A percentile compares a stretch with the other conserved stretches of the same genome.
Evolutionary conservation across 371 early-diverging fungal genomes (phyloP).

Genomic region (Sporodiniella umbellata): DNA sequence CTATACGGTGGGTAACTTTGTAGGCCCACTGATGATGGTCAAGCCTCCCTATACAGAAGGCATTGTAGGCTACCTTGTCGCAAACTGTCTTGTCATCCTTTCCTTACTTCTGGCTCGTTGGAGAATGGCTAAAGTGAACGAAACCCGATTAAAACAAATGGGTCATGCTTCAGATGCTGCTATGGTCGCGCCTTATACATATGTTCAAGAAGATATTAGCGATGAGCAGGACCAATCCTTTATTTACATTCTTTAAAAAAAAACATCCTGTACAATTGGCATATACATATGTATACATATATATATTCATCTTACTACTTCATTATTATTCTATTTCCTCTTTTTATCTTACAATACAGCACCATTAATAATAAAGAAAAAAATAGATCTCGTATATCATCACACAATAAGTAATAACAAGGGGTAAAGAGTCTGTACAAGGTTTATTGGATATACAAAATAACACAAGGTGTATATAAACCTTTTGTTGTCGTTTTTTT

Average conservation of each 20-base stretch:
- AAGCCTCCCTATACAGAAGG: slow-evolving; percentile 20
- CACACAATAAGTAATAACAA: too few species aligned
- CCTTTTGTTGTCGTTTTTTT: background rate
- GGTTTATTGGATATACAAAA: too few species aligned
- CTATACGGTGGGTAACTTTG: slow-evolving; percentile 29
- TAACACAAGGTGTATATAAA: too few species aligned
- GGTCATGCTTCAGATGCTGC: slow-evolving; percentile 11
- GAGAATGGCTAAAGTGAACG: slow-evolving; percentile 21
- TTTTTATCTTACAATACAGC: too few species aligned
- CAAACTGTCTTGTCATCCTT: slow-evolving; percentile 15
- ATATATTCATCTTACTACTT: background rate
- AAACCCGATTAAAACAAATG: slow-evolving; percentile 13
- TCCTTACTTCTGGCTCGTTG: slow-evolving; percentile 19
- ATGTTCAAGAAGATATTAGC: slow-evolving; percentile 34
- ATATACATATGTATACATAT: background rate
- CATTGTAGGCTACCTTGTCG: slow-evolving; percentile 23
- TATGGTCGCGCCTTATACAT: slow-evolving; percentile 8
- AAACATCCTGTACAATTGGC: background rate
- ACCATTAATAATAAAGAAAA: too few species aligned
- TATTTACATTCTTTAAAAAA: slow-evolving; percentile 25
- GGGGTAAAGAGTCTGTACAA: too few species aligned
- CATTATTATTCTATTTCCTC: background rate
- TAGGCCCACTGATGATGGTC: slow-evolving; percentile 34
- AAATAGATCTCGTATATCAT: too few species aligned
- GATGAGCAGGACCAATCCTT: slow-evolving; percentile 39